Base-by-base conservation (phyloP, 257 asterid genomes). In the Solanum verrucosum region DNA sequence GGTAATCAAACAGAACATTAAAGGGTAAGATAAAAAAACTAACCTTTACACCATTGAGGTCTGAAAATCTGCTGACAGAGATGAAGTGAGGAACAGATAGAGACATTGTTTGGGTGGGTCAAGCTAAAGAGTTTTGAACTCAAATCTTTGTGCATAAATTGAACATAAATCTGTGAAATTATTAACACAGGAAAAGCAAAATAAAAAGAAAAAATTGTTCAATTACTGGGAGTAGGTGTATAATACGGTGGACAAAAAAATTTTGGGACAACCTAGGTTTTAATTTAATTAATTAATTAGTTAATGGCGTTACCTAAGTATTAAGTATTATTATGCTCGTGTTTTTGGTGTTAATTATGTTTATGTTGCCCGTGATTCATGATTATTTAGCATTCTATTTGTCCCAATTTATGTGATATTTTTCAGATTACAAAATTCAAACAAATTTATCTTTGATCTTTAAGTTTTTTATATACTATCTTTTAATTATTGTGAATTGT, bases 11-110 rank as follows among this genome's bases (percentile, higher is more conserved):
- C 5, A 81, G 68, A 46, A 5, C 65, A 9, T 18, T 29, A 81
- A 46, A 81, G 38, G 67, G 68, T 1, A 29, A 16, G 1, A 5
- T 8, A 71, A 16, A 42, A 42, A 85, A 49, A 59, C 93, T 70
- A 72, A 95, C 98, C 93, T 91, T 92, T 31, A 91, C 89, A 73
- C 88, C 86, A 29, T 78, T 88, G 84, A 52, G 21, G 63, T 52
- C 63, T 16, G 63, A 52, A 52, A 16, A 16, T 52, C 63, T 52
- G 63, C 63, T 52, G n/a, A 52, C 63, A 18, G n/a, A 52, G 63
- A 91, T 84, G 67, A 89, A 89, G 60, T 92, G 93, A 71, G 95
- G 89, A 87, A 87, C 70, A 78, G 46, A 85, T 1, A 93, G 84
- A 75, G 93, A 87, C 98, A 94, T 93, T 81, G 74, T 83, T 89